These are phyloP conservation scores for Cladobotryum protrusum DNA, from an alignment of 2,329 filamentous ascomycete genomes.

Conservation along the genomic window DNA sequence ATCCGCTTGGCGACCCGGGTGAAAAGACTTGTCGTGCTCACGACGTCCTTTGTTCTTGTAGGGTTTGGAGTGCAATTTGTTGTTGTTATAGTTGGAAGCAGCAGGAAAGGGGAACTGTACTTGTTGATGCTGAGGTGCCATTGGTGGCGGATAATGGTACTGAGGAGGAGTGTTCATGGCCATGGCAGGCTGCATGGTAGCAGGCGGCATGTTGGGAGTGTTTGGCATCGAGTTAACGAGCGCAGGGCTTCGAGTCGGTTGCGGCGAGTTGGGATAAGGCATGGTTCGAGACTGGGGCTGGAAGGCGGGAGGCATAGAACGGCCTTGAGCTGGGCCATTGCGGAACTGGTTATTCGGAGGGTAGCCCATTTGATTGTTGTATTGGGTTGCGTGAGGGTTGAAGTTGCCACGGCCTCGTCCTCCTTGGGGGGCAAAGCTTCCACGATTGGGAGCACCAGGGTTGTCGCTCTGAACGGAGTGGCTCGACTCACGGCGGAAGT, in stretches of 20 bases:
- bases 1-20: slow-evolving; percentile 32
- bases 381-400: slow-evolving; percentile 37
- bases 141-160: slow-evolving; percentile 54
- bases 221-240: slow-evolving; percentile 59
- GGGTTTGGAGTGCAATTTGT: slow-evolving; percentile 33
- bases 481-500: slow-evolving; percentile 80
- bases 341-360: slow-evolving; percentile 38
- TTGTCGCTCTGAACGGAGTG: slow-evolving; percentile 62
- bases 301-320: slow-evolving; percentile 45
- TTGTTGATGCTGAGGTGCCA: slow-evolving; percentile 56
- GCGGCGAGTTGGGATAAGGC: slow-evolving; percentile 55
- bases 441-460: slow-evolving; percentile 45
- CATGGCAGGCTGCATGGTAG: slow-evolving; percentile 49
- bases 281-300: slow-evolving; percentile 41
- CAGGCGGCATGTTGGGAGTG: slow-evolving; percentile 62
- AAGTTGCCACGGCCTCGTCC: slow-evolving; percentile 46
- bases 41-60: slow-evolving; percentile 41
- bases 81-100: slow-evolving; percentile 9
- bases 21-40: slow-evolving; percentile 42
- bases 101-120: slow-evolving; percentile 45
- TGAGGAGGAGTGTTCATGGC: slow-evolving; percentile 58
- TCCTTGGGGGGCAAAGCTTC: slow-evolving; percentile 43
- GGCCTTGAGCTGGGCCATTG: slow-evolving; percentile 41
- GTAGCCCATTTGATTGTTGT: slow-evolving; percentile 41
- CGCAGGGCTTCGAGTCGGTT: slow-evolving; percentile 60